phyloP scores from a whole-genome alignment of 2,329 filamentous ascomycete genomes.

The Diplodia seriata region DNA sequence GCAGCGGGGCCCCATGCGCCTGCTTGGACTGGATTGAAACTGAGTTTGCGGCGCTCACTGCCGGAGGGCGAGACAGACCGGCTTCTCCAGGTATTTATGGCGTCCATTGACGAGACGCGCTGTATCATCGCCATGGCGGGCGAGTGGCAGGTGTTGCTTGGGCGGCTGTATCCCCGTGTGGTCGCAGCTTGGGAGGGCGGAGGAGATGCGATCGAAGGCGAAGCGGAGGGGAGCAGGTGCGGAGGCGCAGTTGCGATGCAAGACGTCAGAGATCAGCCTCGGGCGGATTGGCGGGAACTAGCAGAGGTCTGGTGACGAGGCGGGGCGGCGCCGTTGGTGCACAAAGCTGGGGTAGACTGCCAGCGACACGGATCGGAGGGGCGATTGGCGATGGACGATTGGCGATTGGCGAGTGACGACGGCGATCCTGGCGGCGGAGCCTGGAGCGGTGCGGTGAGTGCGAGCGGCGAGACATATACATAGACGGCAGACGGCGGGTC shows the following conservation, averaged over 20 bases:
- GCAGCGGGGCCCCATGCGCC: constrained; percentile 53
- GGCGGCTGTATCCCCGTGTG: not conserved
- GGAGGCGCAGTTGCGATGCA: constrained; percentile 3
- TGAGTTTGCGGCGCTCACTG: constrained; percentile 54
- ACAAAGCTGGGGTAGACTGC: constrained; percentile 21
- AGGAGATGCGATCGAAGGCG: not conserved
- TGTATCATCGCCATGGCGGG: constrained; percentile 49
- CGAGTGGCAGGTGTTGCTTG: not conserved
- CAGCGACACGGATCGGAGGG: not conserved
- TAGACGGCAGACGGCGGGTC: not conserved
- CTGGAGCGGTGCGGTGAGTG: not conserved
- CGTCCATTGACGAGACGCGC: constrained; percentile 50
- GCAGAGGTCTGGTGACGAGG: not conserved
- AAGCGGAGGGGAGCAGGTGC: constrained; percentile 13
- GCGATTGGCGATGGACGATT: not conserved
- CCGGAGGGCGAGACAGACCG: constrained; percentile 39
- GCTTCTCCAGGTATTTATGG: constrained; percentile 50
- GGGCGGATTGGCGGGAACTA: constrained; percentile 3
- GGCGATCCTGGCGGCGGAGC: constrained; percentile 1
- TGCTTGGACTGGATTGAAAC: constrained; percentile 54
- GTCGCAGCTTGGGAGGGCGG: not conserved
- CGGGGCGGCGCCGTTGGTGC: not conserved
- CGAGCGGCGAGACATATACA: constrained; percentile 8
- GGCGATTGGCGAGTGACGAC: constrained; percentile 25
- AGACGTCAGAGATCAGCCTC: constrained; percentile 8